Percentiles rank a stretch among this genome's conserved stretches.
Evolutionary conservation across 768 basidiomycete genomes (phyloP).

Genomic region (Lentinula detonsa): DNA sequence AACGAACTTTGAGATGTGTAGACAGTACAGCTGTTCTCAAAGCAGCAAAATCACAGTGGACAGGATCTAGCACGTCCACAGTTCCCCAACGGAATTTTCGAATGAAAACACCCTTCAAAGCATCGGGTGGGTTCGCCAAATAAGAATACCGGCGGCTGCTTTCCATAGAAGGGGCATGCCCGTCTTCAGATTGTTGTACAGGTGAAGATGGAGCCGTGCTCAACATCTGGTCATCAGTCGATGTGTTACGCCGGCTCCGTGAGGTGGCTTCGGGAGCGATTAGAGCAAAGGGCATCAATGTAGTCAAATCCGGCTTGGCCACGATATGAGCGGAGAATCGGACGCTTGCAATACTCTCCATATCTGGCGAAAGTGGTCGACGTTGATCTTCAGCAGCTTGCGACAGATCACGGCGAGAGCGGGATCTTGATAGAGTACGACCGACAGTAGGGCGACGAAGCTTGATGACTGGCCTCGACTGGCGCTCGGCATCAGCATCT

Average conservation of each 20-base stretch:
- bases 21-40: constrained; percentile 79
- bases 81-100: constrained; percentile 86
- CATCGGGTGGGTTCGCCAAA: constrained; percentile 53
- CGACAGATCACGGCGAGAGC: constrained; percentile 66
- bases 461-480: constrained; percentile 73
- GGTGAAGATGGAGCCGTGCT: constrained; percentile 24
- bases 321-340: constrained; percentile 72
- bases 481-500: constrained; percentile 46
- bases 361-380: constrained; percentile 53
- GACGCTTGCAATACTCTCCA: constrained; percentile 67
- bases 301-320: constrained; percentile 50
- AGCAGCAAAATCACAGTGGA: constrained; percentile 84
- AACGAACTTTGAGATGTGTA: constrained; percentile 75
- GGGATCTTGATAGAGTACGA: constrained; percentile 53
- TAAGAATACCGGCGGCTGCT: constrained; percentile 30
- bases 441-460: constrained; percentile 48
- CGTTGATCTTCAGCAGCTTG: constrained; percentile 51
- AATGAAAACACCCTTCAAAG: constrained; percentile 69
- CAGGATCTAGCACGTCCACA: constrained; percentile 79
- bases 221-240: constrained; percentile 22
- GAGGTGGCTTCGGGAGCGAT: constrained; percentile 63
- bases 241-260: constrained; percentile 31
- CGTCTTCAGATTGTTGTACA: constrained; percentile 39
- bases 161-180: constrained; percentile 24
- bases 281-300: constrained; percentile 71